Evolutionary conservation across 106 monocot species (phyloP), one percentile per base, ranked within the genome.

Genomic region (Allium cepa): DNA sequence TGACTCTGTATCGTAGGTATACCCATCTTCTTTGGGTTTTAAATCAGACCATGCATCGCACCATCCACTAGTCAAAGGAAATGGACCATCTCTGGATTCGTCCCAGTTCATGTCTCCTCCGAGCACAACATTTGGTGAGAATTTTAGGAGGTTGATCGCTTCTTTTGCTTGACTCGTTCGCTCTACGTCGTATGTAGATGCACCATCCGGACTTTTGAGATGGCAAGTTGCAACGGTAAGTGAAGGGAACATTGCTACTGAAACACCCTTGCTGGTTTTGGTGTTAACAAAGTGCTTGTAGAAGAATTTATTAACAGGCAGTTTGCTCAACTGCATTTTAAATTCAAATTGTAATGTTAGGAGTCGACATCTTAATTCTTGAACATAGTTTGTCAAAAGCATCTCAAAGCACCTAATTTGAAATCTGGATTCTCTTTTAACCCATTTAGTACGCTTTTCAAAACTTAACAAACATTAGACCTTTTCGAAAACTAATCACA

Each of bases 61-160:
- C 89, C 85, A 90, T 2, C 47, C 64, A 10, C 45, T 18, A 9
- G 17, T 50, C 9, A 78, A 59, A 46, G 83, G 78, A 16, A 75
- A 72, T 10, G 49, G 58, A 0, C 71, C 75, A 50, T 79, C 79
- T 3, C 0, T 0, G 2, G 45, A n/a, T 26, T 83, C 83, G 11
- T 79, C 64, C 78, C 83, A 83, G 72, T 79, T 83, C 79, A 79
- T 78, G 75, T 79, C 75, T 2, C 79, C 83, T 11, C 83, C 78
- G 27, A 83, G 67, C 22, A 83, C 64, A n/a, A 69, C 78, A 47
- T 83, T 75, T 7, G 50, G 67, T 5, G 22, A 56, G 11, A 1
- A 4, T 12, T 60, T 16, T 12, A 79, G 79, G 7, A 47, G 0
- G 6, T 26, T 10, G 12, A 83, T 2, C 0, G 79, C 66, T 8